Evolutionary conservation across 2,329 filamentous ascomycete genomes (phyloP).

Genomic region (Lachnum nothofagi): DNA sequence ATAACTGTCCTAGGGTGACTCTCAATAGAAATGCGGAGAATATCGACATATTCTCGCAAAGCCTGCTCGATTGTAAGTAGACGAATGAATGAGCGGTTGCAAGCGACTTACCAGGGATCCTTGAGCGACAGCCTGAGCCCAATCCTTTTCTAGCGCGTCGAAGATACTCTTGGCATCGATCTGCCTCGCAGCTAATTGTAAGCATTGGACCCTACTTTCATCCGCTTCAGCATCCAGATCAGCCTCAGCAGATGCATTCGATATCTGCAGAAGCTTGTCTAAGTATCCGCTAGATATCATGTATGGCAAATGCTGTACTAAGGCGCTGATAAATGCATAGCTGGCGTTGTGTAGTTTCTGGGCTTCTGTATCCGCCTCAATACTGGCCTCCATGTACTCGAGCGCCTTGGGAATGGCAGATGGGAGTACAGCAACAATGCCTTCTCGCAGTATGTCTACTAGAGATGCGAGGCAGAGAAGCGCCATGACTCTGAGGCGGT

Average conservation of each 20-base stretch:
- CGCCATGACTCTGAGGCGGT: conserved; percentile 73
- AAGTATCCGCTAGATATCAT: conserved; percentile 77
- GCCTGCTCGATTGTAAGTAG: conserved; percentile 42
- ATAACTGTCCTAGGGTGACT: conserved; percentile 73
- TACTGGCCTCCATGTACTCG: conserved; percentile 61
- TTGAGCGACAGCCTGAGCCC: conserved; percentile 56
- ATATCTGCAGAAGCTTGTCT: conserved; percentile 65
- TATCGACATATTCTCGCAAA: conserved; percentile 61
- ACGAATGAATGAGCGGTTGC: neutral
- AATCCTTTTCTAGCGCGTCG: conserved; percentile 65
- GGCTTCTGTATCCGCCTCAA: conserved; percentile 49
- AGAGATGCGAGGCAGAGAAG: conserved; percentile 83
- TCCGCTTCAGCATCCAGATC: conserved; percentile 57
- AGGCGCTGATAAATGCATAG: conserved; percentile 71
- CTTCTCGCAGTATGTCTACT: conserved; percentile 80
- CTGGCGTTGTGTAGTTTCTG: conserved; percentile 72
- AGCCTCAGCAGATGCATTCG: conserved; percentile 64
- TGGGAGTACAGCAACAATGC: conserved; percentile 78
- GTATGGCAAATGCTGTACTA: conserved; percentile 80
- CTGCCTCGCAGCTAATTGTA: conserved; percentile 69
- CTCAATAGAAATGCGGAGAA: conserved; percentile 67
- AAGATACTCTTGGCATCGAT: conserved; percentile 75
- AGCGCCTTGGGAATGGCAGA: conserved; percentile 68
- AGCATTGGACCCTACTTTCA: conserved; percentile 62
- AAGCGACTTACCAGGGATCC: conserved; percentile 55